A percentile compares a stretch with the other conserved stretches of the same genome.
Conservation (phyloP, 2,329 filamentous ascomycete genomes). For the Monilinia fructicola region DNA sequence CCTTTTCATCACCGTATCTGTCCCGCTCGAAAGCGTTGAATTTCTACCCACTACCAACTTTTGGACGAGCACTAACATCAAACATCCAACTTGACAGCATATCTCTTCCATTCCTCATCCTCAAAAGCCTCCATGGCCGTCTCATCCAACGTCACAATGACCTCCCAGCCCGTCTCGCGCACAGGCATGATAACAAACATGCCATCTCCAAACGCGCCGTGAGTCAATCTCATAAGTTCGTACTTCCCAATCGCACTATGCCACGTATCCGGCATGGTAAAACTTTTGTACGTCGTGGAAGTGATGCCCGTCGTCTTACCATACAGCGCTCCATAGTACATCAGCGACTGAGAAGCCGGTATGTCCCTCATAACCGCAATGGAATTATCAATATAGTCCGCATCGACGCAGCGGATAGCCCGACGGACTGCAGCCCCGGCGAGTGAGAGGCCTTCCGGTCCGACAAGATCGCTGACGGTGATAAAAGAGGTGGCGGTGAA, state of each 20-base stretch:
- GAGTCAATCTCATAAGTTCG: background rate
- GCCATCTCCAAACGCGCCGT: background rate
- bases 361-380: background rate
- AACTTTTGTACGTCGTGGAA: conserved; percentile 1
- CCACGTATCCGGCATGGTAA: background rate
- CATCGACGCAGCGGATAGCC: background rate
- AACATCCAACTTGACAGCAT: background rate
- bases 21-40: no score
- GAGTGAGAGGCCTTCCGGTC: background rate
- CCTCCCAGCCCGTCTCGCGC: background rate
- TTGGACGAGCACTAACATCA: background rate
- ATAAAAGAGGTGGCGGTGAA: background rate
- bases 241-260: background rate
- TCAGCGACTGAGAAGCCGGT: background rate
- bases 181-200: conserved; percentile 2
- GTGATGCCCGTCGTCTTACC: background rate
- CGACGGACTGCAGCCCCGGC: background rate
- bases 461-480: background rate
- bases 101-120: background rate
- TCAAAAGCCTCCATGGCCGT: background rate
- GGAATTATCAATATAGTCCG: background rate
- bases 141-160: background rate
- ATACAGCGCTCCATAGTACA: background rate
- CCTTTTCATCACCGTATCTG: no score
- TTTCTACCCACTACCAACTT: background rate